Evolutionary conservation across 2,329 filamentous ascomycete genomes (phyloP).

Genomic region (Fonsecaea erecta): DNA sequence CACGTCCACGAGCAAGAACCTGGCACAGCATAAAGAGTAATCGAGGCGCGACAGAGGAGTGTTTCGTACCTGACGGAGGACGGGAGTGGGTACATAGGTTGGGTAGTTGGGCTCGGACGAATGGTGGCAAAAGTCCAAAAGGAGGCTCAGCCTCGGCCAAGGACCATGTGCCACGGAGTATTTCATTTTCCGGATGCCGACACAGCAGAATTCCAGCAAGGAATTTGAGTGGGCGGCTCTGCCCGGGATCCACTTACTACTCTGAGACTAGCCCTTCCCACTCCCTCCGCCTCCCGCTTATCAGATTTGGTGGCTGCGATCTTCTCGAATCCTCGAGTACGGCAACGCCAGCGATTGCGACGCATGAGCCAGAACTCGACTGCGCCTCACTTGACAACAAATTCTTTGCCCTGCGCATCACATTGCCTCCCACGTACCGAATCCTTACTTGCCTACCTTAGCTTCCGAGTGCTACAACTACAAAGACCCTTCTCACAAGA

Average conservation of each 20-base stretch:
- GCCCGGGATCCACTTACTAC: background rate
- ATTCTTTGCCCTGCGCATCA: constrained; percentile 8
- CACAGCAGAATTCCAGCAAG: constrained; percentile 5
- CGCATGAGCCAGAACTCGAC: constrained; percentile 6
- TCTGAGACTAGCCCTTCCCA: background rate
- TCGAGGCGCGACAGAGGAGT: background rate
- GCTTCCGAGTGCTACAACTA: background rate
- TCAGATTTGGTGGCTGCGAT: constrained; percentile 6
- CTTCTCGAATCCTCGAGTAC: constrained; percentile 24
- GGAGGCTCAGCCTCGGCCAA: constrained; percentile 24
- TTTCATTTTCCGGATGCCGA: constrained; percentile 10
- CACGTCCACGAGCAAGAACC: background rate
- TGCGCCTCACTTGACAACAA: constrained; percentile 27
- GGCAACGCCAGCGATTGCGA: constrained; percentile 2
- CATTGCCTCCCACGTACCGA: constrained; percentile 12
- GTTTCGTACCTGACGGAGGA: background rate
- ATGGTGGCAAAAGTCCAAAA: background rate
- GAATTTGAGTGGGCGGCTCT: background rate
- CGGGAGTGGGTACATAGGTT: background rate
- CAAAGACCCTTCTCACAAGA: background rate
- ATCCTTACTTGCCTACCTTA: too few relatives aligned
- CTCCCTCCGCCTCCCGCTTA: constrained; percentile 6
- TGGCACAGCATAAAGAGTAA: background rate
- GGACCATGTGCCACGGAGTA: constrained; percentile 10
- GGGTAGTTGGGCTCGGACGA: background rate